Evolutionary conservation across 2,329 filamentous ascomycete species (phyloP).

Genomic region (Aphanoascus verrucosus): DNA sequence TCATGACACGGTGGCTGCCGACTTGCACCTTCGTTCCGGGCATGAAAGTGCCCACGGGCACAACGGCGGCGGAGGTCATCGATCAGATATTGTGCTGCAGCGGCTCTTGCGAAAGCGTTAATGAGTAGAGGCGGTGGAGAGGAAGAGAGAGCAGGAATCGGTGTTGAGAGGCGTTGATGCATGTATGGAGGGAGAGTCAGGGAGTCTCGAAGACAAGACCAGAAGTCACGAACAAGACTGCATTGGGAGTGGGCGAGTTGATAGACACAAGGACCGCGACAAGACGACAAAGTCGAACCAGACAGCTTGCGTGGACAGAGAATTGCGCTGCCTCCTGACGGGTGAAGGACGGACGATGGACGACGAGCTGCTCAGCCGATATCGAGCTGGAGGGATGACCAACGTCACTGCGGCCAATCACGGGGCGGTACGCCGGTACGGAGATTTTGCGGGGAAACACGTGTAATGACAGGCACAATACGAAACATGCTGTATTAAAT

Average conservation of each 20-base stretch:
- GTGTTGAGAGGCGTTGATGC: background rate
- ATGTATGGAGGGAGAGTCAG: background rate
- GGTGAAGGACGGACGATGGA: background rate
- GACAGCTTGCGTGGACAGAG: background rate
- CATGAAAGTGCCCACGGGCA: slow-evolving; percentile 72
- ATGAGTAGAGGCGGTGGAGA: background rate
- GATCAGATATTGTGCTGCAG: background rate
- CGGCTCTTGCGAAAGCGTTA: background rate
- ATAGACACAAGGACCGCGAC: background rate
- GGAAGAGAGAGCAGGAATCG: background rate
- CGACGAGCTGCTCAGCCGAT: background rate
- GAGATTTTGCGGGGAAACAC: no score
- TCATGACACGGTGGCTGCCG: slow-evolving; percentile 80
- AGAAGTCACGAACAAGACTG: slow-evolving; percentile 1
- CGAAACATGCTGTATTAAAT: background rate
- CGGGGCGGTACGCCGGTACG: no score
- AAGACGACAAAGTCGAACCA: background rate
- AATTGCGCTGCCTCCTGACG: background rate
- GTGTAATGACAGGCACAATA: no score
- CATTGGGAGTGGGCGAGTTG: background rate
- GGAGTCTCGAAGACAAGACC: background rate
- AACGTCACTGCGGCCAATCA: background rate
- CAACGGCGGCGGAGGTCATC: slow-evolving; percentile 30
- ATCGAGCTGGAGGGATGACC: background rate
- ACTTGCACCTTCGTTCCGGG: slow-evolving; percentile 96